Base-by-base conservation (phyloP, 2,329 filamentous ascomycete species). In the Sclerotinia sclerotiorum region DNA sequence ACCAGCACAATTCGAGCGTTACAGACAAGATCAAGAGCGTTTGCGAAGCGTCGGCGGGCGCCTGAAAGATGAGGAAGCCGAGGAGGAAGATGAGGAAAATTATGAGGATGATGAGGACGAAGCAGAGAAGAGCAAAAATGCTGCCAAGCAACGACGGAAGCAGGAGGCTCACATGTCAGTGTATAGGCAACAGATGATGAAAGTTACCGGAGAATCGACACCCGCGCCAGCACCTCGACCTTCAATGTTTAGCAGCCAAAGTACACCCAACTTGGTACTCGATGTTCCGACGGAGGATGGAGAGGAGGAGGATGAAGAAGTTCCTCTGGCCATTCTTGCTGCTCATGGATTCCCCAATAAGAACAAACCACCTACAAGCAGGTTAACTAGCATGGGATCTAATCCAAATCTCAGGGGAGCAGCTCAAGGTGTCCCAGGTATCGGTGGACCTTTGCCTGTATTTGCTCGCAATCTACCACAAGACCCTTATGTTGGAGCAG, bases 121-220 rank as follows among this genome's bases (percentile, higher is more conserved):
- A 71, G 78, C 84, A 0, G 92, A 96, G 75, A 92, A 91, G 76
- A 87, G 88, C 39, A 90, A 84, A 76, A 85, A 91, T 76, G 84
- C 90, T 58, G 87, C 90, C 24, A 91, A 89, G 77, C 92, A 95
- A 77, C 85, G 93, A 71, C 87, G 88, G 75, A 95, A 94, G 82
- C 93, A 97, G 77, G 92, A 97, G 79, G 93, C 93, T 17, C 92
- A 95, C 77, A 89, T 97, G 83, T 86, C 92, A 1, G 90, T 97
- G 1, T 97, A 97, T 78, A 87, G 93, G 69, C 93, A 97, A 78
- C 91, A 95, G 79, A 97, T 97, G 93, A 97, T 94, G 91, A 97
- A 97, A 80, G 90, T 95, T 42, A 96, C 93, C 0, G 93, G 93
- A 60, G 92, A 94, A 73, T 81, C 87, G 29, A 78, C 84, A 79